A percentile compares a stretch with the other conserved stretches of the same genome.
These are phyloP conservation scores for Eleusine indica DNA, from an alignment of 176 grass and related monocot species.

Conservation along the genomic window DNA sequence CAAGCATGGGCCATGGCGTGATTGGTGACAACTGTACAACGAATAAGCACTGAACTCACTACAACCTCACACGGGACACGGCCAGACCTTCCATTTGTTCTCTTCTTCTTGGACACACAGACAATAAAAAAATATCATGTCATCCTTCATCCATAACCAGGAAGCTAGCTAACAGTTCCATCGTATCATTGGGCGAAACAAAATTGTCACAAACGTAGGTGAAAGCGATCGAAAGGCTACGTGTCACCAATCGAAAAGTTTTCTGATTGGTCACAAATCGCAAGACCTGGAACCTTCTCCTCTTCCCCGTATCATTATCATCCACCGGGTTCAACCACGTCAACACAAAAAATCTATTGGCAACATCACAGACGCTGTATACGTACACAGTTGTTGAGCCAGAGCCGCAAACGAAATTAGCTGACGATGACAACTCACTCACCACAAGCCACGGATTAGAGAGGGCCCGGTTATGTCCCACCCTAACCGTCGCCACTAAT, in stretches of 20 bases:
- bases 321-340: conserved; percentile 11
- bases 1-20: not conserved
- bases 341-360: not conserved
- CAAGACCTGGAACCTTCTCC: not conserved
- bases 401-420: not conserved
- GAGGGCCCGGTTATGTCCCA: not conserved
- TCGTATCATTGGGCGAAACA: not conserved
- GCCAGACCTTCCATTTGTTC: not conserved
- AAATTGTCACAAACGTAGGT: not conserved
- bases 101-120: not conserved
- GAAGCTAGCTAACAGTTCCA: not conserved
- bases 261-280: not conserved
- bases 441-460: not conserved
- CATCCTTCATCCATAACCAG: not conserved
- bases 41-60: not conserved
- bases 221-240: not conserved
- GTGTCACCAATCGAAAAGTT: not conserved
- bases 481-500: not conserved
- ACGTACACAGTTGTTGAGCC: not conserved
- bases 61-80: not conserved
- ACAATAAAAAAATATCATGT: not conserved
- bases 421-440: conserved; percentile 12
- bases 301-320: not conserved
- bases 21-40: not conserved
- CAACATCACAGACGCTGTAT: not conserved